These are phyloP conservation scores for Microcyclospora tardicrescens DNA, from an alignment of 2,329 filamentous ascomycete species.

Conservation along the genomic window DNA sequence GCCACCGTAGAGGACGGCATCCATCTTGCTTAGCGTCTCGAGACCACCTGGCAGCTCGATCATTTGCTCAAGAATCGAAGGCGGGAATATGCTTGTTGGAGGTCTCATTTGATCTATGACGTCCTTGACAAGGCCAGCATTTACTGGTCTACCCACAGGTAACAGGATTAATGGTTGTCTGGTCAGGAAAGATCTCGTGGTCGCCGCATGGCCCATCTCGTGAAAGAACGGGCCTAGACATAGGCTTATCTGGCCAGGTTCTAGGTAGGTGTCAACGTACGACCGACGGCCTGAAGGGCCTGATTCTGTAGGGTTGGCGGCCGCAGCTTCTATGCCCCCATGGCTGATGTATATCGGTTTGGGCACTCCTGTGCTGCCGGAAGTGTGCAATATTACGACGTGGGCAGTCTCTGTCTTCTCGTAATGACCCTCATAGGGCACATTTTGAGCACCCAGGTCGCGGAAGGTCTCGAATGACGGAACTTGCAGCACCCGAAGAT, in stretches of 20 bases:
- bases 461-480: conserved; percentile 1
- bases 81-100: conserved; percentile 1
- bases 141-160: conserved; percentile 1
- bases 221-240: conserved; percentile 1
- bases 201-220: background rate
- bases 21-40: conserved; percentile 1
- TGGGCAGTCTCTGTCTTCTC: background rate
- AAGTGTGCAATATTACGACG: conserved; percentile 3
- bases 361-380: conserved; percentile 3
- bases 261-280: background rate
- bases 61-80: conserved; percentile 3
- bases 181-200: background rate
- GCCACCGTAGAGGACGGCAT: conserved; percentile 3
- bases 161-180: background rate
- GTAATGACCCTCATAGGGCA: background rate
- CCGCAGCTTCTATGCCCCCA: background rate
- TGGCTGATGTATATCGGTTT: conserved; percentile 3
- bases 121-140: conserved; percentile 1
- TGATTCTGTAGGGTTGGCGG: background rate
- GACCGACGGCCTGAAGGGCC: background rate
- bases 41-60: background rate
- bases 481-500: background rate
- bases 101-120: conserved; percentile 2
- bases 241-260: background rate
- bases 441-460: background rate